Conservation (phyloP, 768 basidiomycete species). For the Lactifluus echinatus region DNA sequence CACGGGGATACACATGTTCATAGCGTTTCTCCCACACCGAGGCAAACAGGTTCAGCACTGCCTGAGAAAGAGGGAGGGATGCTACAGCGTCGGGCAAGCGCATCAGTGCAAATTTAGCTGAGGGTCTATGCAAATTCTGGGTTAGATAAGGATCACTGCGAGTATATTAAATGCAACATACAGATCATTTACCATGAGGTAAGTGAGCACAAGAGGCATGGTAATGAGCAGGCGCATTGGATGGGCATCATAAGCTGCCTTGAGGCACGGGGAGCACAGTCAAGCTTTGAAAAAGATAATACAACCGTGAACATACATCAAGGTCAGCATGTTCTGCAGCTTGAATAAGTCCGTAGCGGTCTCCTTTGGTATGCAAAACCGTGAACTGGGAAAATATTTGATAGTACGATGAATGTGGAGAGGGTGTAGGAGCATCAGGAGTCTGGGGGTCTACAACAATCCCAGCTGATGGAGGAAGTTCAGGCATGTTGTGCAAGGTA, state of each 20-base stretch:
- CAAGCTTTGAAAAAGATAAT: neutral
- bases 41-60: constrained; percentile 39
- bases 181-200: constrained; percentile 58
- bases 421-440: neutral
- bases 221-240: constrained; percentile 38
- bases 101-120: constrained; percentile 48
- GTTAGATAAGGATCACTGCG: neutral
- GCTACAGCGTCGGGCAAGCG: constrained; percentile 45
- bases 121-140: constrained; percentile 34
- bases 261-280: neutral
- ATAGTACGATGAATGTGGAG: neutral
- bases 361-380: constrained; percentile 36
- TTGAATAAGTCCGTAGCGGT: constrained; percentile 36
- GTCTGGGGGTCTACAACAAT: constrained; percentile 9
- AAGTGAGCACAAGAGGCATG: constrained; percentile 54
- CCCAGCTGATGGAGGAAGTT: constrained; percentile 13
- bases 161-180: constrained; percentile 28
- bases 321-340: constrained; percentile 46
- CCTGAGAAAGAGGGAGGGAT: constrained; percentile 37
- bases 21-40: constrained; percentile 50
- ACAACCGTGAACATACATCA: constrained; percentile 33
- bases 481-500: too few species aligned
- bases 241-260: constrained; percentile 24
- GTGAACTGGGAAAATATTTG: constrained; percentile 8
- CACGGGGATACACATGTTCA: constrained; percentile 44